Evolutionary conservation across 108 stramenopile genomes (phyloP), one percentile per base, ranked within the genome.

Genomic region (Cyclostephanos invisitatus): DNA sequence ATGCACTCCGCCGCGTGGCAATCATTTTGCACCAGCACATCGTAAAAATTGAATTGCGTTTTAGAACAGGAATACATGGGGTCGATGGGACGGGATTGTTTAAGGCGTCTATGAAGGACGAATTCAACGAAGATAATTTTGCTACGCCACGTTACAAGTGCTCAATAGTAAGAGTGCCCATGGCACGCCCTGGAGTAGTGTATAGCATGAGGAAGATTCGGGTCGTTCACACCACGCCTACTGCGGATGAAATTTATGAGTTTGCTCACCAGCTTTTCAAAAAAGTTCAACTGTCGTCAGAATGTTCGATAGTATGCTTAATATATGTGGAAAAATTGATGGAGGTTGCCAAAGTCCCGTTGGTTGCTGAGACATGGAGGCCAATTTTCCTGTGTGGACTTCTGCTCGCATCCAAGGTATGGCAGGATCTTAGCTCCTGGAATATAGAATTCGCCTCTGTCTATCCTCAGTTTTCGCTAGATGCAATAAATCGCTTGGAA

Each of bases 351-450:
- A 87, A 95, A 74, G 98, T 98, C 14, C 96, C 97, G 9, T 79
- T 99, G 17, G 62, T 98, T 67, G 81, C 95, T 0, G 71, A 79
- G 15, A 98, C 93, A 5, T 99, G 99, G 99, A 85, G 94, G 70
- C 97, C 99, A 24, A 93, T 98, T 62, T 90, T 99, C 64, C 84
- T 98, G 89, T 91, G 91, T 71, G 96, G 96, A 14, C 73, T 98
- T 62, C 89, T 99, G 29, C 89, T 99, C 49, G 98, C 99, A 18
- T 95, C 93, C 60, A 99, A 99, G 81, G 98, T 99, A 9, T 99
- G 99, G 99, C 98, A 99, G 78, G 99, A 99, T 77, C 87, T 97
- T 62, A 88, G 88, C 54, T 88, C 89, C 10, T 98, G 98, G 99
- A 99, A 99, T 74, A 94, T 96, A 67, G 99, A 99, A 68, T 97